Evolutionary conservation across 805 yeast genomes (phyloP), one percentile per base, ranked within the genome.

Genomic region (Barnettozyma populi): DNA sequence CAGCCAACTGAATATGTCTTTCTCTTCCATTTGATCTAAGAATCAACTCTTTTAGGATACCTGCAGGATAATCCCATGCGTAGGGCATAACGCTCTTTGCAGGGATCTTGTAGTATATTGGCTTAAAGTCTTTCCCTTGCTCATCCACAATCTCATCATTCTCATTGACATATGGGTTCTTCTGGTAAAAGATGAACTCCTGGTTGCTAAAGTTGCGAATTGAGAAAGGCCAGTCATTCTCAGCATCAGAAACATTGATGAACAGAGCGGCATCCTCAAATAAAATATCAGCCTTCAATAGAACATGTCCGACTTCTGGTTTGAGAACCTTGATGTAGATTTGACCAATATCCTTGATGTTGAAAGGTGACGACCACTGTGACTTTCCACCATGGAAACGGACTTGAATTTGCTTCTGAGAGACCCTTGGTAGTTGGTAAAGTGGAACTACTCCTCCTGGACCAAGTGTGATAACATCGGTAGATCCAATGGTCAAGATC

Each of bases 1-100:
- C 98, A 0, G 96, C 94, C 45, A 94, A 67, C 58, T 89, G 95
- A 19, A 95, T 75, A 41, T 80, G 79, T 49, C 97, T 74, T 60
- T 86, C 90, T 25, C 83, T 73, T 1, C 86, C 86, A 43, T 83
- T 84, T 10, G 85, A 74, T 49, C 90, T 72, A 31, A 94, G 65
- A 4, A 89, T 74, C 29, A 94, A 67, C 59, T 90, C 97, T 63
- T 90, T 90, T 41, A 84, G 76, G 9, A 78, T 69, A 0, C 96
- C 97, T 45, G 95, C 89, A 1, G 99, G 99, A 66, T 78, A 94
- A 63, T 94, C 99, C 90, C 97, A 94, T 0, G 99, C 88, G 64
- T 94, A 94, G 0, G 98, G 97, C 98, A 94, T 94, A 2, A 89
- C 95, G 66, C 96, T 86, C 59, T 80, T 80, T 1, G 95, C 81